These are phyloP conservation scores for Helicostylum pulchrum DNA, from an alignment of 192 early-diverging fungal genomes.

Conservation along the genomic window DNA sequence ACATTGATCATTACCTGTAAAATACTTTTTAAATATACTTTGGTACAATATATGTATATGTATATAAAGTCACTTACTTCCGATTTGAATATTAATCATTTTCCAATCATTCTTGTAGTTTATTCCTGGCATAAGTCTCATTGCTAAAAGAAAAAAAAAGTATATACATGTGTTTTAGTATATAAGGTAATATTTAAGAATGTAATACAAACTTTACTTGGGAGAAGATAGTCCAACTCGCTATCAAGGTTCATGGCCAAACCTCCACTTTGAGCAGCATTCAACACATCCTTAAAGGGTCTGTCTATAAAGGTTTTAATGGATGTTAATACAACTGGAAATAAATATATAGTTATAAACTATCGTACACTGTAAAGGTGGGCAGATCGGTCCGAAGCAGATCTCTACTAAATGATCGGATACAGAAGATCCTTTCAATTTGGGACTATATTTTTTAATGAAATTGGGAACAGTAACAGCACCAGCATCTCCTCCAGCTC, in stretches of 20 bases:
- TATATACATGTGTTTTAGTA: not conserved
- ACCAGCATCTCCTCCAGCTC: slow-evolving; percentile 47
- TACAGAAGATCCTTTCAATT: slow-evolving; percentile 37
- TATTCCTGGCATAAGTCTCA: slow-evolving; percentile 2
- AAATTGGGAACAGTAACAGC: slow-evolving; percentile 46
- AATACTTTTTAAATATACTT: not conserved
- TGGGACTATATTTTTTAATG: slow-evolving; percentile 38
- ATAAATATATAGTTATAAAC: not conserved
- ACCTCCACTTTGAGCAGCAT: slow-evolving; percentile 53
- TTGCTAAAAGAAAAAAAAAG: not conserved
- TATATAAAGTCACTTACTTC: slow-evolving; percentile 9
- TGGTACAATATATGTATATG: not conserved
- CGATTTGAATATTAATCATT: slow-evolving; percentile 24
- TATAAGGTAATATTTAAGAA: not conserved
- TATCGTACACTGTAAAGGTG: not conserved
- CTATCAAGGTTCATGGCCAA: slow-evolving; percentile 40
- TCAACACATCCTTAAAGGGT: slow-evolving; percentile 30
- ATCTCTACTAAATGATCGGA: slow-evolving; percentile 38
- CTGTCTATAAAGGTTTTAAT: slow-evolving; percentile 9
- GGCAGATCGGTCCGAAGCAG: slow-evolving; percentile 10
- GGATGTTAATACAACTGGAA: not conserved
- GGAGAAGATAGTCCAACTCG: slow-evolving; percentile 43
- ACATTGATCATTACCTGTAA: slow-evolving; percentile 28
- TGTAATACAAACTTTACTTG: slow-evolving; percentile 8
- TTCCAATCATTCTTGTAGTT: slow-evolving; percentile 16